Base-by-base conservation (phyloP, 805 yeast genomes). In the Dipodascus albidus region DNA sequence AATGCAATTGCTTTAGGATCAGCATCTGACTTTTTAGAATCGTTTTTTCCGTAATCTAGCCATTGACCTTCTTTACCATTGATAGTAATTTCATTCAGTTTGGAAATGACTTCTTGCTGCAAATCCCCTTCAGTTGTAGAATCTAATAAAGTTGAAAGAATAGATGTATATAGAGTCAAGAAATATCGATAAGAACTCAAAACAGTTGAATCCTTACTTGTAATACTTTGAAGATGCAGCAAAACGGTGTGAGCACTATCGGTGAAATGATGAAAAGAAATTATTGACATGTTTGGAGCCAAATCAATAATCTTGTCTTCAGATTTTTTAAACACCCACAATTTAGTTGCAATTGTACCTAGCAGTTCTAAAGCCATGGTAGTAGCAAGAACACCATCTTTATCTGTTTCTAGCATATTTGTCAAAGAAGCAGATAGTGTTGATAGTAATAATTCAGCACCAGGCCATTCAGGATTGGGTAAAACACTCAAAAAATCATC, bases 401-500 rank as follows among this genome's bases (percentile, higher is more conserved):
- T 23, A 17, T 55, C 38, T 4, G 52, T 48, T 14, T 51, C 50
- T 4, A 50, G 20, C 17, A 57, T 47, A 8, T 57, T 59, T 50
- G 81, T 61, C 21, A 82, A 61, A 3, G 74, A 67, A 42, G 69
- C 73, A 60, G 76, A 67, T 1, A 82, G 53, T 0, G 80, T 70
- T 4, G 61, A 62, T 3, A 85, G 64, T 15, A 85, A 58, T 0
- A 70, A 58, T 55, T 79, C 85, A 1, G 82, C 73, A 0, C 78
- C 79, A 0, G 87, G 73, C 79, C 83, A 87, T 53, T 80, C 82
- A 0, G 88, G 86, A 6, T 65, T 65, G 1, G 69, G 64, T 8
- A 85, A 60, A 52, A 85, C 64, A 0, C 62, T 56, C 4, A 80
- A 54, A 20, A 85, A 65, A 59, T 87, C 96, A 47, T 76, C 77